These are phyloP conservation scores for Euryodendron excelsum DNA, from an alignment of 148 eudicot genomes.

Conservation along the genomic window DNA sequence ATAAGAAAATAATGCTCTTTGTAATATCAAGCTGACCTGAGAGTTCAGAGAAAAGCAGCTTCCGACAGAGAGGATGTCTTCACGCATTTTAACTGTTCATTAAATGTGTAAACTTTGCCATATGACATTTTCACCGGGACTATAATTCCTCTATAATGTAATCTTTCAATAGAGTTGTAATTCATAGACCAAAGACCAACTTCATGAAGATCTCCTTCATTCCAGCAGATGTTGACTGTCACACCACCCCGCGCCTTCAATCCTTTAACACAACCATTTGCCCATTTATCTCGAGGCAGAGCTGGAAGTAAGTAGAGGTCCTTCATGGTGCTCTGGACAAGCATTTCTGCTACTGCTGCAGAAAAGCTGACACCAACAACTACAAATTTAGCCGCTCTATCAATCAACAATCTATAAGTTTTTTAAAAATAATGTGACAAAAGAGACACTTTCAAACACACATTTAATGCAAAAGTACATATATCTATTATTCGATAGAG, in stretches of 20 bases:
- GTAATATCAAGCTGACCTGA: not conserved
- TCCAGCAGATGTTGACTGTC: conserved; percentile 73
- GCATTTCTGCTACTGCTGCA: conserved; percentile 84
- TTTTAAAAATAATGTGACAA: not conserved
- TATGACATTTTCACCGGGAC: conserved; percentile 34
- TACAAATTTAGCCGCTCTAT: not conserved
- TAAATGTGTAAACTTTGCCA: conserved; percentile 47
- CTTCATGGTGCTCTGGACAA: conserved; percentile 73
- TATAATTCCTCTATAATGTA: conserved; percentile 54
- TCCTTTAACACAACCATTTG: conserved; percentile 71
- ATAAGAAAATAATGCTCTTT: not conserved
- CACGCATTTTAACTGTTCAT: conserved; percentile 43
- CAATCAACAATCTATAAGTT: not conserved
- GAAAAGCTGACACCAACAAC: conserved; percentile 36
- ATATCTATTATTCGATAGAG: too few relatives aligned
- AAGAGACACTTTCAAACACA: not conserved
- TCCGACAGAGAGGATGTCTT: conserved; percentile 30
- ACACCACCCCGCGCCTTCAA: conserved; percentile 74
- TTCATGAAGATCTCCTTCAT: conserved; percentile 62
- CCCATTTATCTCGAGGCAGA: conserved; percentile 74
- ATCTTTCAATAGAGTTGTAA: conserved; percentile 29
- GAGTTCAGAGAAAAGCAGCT: conserved; percentile 1
- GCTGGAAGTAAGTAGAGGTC: conserved; percentile 81
- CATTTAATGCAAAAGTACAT: too few relatives aligned
- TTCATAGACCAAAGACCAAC: conserved; percentile 53